phyloP scores from a whole-genome alignment of 371 early-diverging fungal genomes.

The Mucor mucedo region DNA sequence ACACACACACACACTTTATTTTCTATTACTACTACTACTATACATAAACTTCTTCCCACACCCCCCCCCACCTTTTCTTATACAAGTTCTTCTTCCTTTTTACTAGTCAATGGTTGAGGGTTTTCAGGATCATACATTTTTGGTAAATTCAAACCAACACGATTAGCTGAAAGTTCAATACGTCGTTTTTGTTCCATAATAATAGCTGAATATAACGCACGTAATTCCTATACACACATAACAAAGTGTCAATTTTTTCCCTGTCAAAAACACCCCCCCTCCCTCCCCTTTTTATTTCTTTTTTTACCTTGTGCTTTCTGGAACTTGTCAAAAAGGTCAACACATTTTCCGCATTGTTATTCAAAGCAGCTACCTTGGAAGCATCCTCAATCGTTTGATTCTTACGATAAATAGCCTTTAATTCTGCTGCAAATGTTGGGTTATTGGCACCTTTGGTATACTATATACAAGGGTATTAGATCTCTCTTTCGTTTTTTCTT shows the following conservation, averaged over 20 bases:
- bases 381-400: constrained; percentile 43
- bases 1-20: not conserved
- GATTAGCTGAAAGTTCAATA: constrained; percentile 52
- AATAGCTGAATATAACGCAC: constrained; percentile 48
- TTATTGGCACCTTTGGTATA: constrained; percentile 47
- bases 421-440: constrained; percentile 39
- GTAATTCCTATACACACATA: constrained; percentile 32
- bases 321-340: constrained; percentile 45
- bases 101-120: constrained; percentile 22
- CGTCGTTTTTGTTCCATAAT: constrained; percentile 54
- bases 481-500: not conserved
- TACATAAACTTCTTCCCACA: not conserved
- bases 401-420: constrained; percentile 40
- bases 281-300: not conserved
- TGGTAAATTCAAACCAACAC: constrained; percentile 54
- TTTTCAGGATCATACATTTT: constrained; percentile 42
- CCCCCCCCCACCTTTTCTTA: too few relatives aligned
- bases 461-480: constrained; percentile 17
- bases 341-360: constrained; percentile 49
- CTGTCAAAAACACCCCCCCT: not conserved
- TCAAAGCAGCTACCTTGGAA: constrained; percentile 31
- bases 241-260: not conserved
- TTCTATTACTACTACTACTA: not conserved
- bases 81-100: constrained; percentile 3
- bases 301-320: constrained; percentile 50